Evolutionary conservation across 1,139 yeast species (phyloP).

Genomic region (Geotrichum siamense): DNA sequence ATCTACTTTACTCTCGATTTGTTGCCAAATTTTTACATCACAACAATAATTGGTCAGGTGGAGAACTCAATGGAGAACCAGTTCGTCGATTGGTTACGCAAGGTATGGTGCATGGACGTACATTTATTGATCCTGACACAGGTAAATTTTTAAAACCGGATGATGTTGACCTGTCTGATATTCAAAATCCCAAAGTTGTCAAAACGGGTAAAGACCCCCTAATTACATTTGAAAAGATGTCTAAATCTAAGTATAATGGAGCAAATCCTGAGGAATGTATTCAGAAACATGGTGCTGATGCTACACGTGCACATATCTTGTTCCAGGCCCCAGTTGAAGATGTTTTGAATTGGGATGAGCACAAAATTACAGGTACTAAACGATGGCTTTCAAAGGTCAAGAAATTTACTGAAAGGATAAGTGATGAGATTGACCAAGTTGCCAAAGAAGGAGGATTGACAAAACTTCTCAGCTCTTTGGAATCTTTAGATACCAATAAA

Average conservation of each 20-base stretch:
- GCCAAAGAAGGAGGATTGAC: slow-evolving; percentile 7
- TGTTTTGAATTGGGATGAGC: slow-evolving; percentile 82
- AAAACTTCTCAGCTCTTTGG: slow-evolving; percentile 6
- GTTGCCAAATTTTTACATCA: slow-evolving; percentile 68
- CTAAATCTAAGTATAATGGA: slow-evolving; percentile 90
- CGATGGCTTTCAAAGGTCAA: slow-evolving; percentile 73
- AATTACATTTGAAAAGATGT: slow-evolving; percentile 81
- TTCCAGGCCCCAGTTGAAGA: slow-evolving; percentile 89
- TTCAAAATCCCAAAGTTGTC: slow-evolving; percentile 43
- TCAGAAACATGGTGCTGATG: slow-evolving; percentile 81
- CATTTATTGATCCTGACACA: slow-evolving; percentile 61
- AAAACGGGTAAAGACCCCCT: slow-evolving; percentile 47
- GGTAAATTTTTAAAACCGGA: slow-evolving; percentile 73
- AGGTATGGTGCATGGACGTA: slow-evolving; percentile 96
- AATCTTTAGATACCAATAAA: slow-evolving; percentile 10
- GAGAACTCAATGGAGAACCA: slow-evolving; percentile 61
- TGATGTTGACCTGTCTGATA: slow-evolving; percentile 45
- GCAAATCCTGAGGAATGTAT: slow-evolving; percentile 83
- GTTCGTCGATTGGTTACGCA: slow-evolving; percentile 75
- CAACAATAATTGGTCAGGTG: slow-evolving; percentile 51
- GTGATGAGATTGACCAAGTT: slow-evolving; percentile 13
- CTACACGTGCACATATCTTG: slow-evolving; percentile 87
- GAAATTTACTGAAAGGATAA: slow-evolving; percentile 23
- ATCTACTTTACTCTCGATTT: slow-evolving; percentile 76
- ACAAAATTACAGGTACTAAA: slow-evolving; percentile 76